Conservation (phyloP, 192 early-diverging fungal species). For the Mortierella claussenii region DNA sequence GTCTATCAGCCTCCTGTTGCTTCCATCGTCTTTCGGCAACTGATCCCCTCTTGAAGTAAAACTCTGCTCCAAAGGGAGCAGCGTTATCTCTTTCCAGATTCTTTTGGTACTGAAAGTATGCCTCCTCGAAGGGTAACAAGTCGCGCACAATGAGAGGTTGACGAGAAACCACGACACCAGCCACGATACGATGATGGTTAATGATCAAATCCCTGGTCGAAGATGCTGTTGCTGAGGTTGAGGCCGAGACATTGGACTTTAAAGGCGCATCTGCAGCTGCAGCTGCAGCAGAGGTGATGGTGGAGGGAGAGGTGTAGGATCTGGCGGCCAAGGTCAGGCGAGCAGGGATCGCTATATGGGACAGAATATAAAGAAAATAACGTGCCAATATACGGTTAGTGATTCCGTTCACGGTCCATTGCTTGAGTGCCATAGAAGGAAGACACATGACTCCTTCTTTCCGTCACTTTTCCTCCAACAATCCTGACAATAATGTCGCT, state of each 20-base stretch:
- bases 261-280: slow-evolving; percentile 21
- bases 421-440: no score
- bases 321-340: slow-evolving; percentile 27
- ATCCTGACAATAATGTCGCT: no score
- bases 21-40: slow-evolving; percentile 73
- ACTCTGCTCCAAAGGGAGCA: slow-evolving; percentile 67
- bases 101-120: slow-evolving; percentile 78
- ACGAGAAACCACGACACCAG: slow-evolving; percentile 76
- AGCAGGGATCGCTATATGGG: slow-evolving; percentile 22
- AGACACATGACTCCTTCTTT: no score
- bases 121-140: slow-evolving; percentile 69
- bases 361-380: no score
- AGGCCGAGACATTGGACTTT: slow-evolving; percentile 46
- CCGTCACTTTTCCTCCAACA: no score
- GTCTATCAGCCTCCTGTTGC: slow-evolving; percentile 53
- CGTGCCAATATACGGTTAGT: slow-evolving; percentile 1
- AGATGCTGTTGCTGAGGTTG: slow-evolving; percentile 29
- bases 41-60: slow-evolving; percentile 85
- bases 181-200: slow-evolving; percentile 57
- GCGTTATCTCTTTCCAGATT: slow-evolving; percentile 63
- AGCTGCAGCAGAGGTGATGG: not conserved
- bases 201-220: slow-evolving; percentile 53
- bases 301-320: slow-evolving; percentile 29
- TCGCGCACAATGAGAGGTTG: slow-evolving; percentile 72
- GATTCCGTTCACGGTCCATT: not conserved